Evolutionary conservation across 768 basidiomycete species (phyloP).

Genomic region (Mycena galopus): DNA sequence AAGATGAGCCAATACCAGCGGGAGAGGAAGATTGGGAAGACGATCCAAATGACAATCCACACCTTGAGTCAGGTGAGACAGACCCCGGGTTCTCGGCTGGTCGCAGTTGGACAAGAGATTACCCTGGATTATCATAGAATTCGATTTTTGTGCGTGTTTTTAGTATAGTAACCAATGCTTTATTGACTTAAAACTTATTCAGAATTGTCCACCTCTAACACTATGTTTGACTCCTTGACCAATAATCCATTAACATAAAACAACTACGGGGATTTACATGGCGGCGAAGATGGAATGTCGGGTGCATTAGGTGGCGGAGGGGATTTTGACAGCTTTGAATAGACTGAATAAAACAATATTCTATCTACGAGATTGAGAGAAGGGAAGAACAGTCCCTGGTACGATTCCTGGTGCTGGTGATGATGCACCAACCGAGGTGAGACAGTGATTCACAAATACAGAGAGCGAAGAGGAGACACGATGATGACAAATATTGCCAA

Average conservation of each 20-base stretch:
- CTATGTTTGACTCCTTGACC: slow-evolving; percentile 30
- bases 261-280: slow-evolving; percentile 30
- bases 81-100: neutral
- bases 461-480: neutral
- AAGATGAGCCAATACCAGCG: no score
- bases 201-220: slow-evolving; percentile 4
- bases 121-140: no score
- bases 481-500: neutral
- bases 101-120: no score
- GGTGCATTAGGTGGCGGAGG: slow-evolving; percentile 35
- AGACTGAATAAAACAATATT: neutral
- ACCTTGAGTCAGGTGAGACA: neutral
- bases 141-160: no score
- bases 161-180: no score
- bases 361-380: neutral
- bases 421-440: neutral
- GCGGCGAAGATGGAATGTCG: slow-evolving; percentile 10
- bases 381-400: neutral
- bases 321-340: slow-evolving; percentile 1
- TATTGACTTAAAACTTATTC: neutral
- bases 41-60: slow-evolving; percentile 17
- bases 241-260: slow-evolving; percentile 27
- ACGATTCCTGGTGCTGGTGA: neutral
- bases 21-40: slow-evolving; percentile 20
- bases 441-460: neutral